These are phyloP conservation scores for Daldinia childiae DNA, from an alignment of 495 filamentous ascomycete species.

Conservation along the genomic window DNA sequence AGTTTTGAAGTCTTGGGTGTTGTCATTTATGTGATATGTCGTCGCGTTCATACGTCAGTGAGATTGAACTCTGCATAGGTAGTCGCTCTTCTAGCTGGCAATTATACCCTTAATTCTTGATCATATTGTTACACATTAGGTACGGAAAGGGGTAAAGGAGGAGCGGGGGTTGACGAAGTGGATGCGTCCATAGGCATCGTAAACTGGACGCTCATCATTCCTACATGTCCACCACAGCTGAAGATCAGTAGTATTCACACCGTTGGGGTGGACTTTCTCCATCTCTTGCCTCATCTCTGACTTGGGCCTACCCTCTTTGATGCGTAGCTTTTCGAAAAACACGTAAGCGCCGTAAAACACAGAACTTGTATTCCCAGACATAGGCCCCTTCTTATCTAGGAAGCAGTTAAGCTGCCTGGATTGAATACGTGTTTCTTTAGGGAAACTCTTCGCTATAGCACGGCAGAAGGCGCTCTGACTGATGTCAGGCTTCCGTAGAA, in stretches of 20 bases:
- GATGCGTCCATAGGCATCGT: constrained; percentile 6
- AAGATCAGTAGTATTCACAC: constrained; percentile 8
- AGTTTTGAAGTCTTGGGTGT: background rate
- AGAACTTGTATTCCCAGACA: constrained; percentile 51
- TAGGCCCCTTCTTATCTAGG: constrained; percentile 54
- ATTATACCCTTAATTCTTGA: background rate
- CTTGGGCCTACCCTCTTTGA: constrained; percentile 61
- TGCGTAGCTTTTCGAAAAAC: constrained; percentile 64
- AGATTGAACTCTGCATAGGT: background rate
- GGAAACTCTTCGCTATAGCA: constrained; percentile 49
- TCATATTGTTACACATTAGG: background rate
- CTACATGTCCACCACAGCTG: background rate
- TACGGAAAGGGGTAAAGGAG: background rate
- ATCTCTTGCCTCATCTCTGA: constrained; percentile 56
- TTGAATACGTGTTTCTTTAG: constrained; percentile 38
- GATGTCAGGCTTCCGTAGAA: constrained; percentile 52
- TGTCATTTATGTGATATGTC: background rate
- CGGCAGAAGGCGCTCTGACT: constrained; percentile 58
- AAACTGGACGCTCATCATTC: background rate
- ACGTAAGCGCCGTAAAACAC: constrained; percentile 60
- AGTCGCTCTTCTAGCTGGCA: background rate
- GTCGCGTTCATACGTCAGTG: background rate
- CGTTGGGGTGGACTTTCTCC: constrained; percentile 48
- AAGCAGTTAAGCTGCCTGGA: constrained; percentile 52
- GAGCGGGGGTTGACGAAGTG: background rate